Evolutionary conservation across 1,284 basidiomycete species (phyloP).

Genomic region (Pisolithus thermaeus): DNA sequence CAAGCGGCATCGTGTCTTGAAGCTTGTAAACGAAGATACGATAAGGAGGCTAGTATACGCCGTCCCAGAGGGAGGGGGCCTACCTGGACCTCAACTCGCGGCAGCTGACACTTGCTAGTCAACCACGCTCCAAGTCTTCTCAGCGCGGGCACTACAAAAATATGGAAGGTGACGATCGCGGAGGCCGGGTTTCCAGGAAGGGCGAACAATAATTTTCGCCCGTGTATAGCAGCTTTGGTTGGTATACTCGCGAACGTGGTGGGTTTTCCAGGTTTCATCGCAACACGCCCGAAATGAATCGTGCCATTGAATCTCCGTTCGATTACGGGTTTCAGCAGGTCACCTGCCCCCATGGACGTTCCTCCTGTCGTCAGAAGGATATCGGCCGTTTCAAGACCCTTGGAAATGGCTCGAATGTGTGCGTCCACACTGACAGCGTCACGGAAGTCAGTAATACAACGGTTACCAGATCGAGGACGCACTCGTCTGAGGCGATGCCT

Average conservation of each 20-base stretch:
- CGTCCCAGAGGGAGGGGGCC: constrained; percentile 14
- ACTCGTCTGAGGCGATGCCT: constrained; percentile 74
- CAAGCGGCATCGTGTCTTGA: constrained; percentile 57
- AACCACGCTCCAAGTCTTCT: constrained; percentile 69
- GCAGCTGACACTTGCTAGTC: constrained; percentile 49
- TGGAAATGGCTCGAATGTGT: constrained; percentile 53
- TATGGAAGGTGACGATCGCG: constrained; percentile 82
- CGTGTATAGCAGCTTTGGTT: constrained; percentile 17
- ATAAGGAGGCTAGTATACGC: background rate
- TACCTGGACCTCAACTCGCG: constrained; percentile 63
- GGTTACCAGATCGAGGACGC: constrained; percentile 11
- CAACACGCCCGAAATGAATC: constrained; percentile 75
- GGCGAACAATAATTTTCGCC: constrained; percentile 67
- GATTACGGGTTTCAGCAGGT: constrained; percentile 83
- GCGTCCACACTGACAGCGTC: constrained; percentile 43
- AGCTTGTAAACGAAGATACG: constrained; percentile 34
- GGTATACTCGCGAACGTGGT: constrained; percentile 84
- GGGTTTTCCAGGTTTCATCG: constrained; percentile 72
- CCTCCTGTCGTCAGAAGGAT: constrained; percentile 82
- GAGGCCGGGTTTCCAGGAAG: constrained; percentile 87
- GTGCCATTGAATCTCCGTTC: constrained; percentile 71
- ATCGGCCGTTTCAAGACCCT: constrained; percentile 61
- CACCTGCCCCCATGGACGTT: constrained; percentile 85
- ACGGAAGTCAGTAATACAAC: background rate
- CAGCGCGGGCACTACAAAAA: constrained; percentile 81